Conservation (phyloP, 2,329 filamentous ascomycete species). For the Ustulina deusta region DNA sequence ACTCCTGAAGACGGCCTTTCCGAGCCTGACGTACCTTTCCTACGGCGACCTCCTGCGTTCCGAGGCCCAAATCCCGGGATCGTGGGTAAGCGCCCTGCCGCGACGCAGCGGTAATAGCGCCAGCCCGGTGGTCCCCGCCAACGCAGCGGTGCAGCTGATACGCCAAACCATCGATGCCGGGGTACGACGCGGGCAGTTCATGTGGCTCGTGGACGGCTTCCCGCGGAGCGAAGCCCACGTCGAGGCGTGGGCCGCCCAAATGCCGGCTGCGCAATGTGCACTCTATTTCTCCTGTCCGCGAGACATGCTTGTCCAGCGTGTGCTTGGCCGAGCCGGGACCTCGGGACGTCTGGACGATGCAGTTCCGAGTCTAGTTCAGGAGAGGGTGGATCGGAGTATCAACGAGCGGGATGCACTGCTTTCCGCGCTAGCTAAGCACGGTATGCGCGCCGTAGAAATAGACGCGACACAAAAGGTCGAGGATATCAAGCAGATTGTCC, state of each 20-base stretch:
- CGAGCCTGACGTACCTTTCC: slow-evolving; percentile 42
- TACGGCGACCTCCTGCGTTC: slow-evolving; percentile 44
- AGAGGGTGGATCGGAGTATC: slow-evolving; percentile 35
- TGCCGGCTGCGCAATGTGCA: slow-evolving; percentile 28
- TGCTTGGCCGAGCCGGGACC: slow-evolving; percentile 33
- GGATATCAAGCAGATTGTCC: neutral
- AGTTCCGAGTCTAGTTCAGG: slow-evolving; percentile 12
- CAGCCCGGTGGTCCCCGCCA: slow-evolving; percentile 36
- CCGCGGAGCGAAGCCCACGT: slow-evolving; percentile 39
- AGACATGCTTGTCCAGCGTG: slow-evolving; percentile 27
- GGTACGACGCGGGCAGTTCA: slow-evolving; percentile 24
- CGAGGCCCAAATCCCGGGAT: slow-evolving; percentile 40
- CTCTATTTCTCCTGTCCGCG: slow-evolving; percentile 16
- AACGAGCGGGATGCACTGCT: neutral
- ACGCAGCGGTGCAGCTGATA: slow-evolving; percentile 35
- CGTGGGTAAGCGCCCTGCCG: slow-evolving; percentile 43
- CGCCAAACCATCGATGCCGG: slow-evolving; percentile 39
- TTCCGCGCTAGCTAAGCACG: neutral
- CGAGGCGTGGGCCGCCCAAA: slow-evolving; percentile 31
- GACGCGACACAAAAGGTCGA: neutral
- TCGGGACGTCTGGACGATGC: slow-evolving; percentile 41
- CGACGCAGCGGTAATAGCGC: slow-evolving; percentile 21
- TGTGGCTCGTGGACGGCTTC: slow-evolving; percentile 44
- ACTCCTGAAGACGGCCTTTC: slow-evolving; percentile 29
- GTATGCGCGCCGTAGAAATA: neutral